Base-by-base conservation (phyloP, 257 asterid genomes). In the Anisodus tanguticus region DNA sequence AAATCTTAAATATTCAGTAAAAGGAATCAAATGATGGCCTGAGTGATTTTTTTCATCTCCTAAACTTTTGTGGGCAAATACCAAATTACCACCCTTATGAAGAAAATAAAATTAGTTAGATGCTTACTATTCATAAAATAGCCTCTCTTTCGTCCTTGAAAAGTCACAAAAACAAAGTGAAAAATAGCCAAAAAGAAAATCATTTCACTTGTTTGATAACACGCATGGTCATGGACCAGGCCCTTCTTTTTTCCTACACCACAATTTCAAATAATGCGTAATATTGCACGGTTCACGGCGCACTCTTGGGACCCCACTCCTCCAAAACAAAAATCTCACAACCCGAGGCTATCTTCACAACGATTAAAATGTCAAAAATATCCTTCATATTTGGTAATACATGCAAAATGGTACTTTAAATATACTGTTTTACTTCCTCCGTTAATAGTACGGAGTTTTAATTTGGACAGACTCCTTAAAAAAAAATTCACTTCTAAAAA, bases 151-250 rank as follows among this genome's bases (percentile, higher is more conserved):
- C 9, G 4, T 76, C 53, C 81, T 13, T 9, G 47, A 76, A 53
- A 76, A 53, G 81, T 51, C 81, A 51, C 15, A 39, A 68, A 68
- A 12, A 37, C 22, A 6, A 35, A 19, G 8, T 3, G 3, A 6
- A 37, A 35, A 67, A 49, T 49, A 7, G 55, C 11, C 54, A n/a
- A 49, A 49, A 49, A 22, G 2, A 13, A 53, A 22, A 51, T 5
- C n/a, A 13, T 76, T 76, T 76, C 57, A 76, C 81, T 51, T 76
- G 13, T 51, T 51, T 13, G 47, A 76, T 12, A 76, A 26, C 81
- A 76, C 81, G 22, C 12, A 76, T 5, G 47, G 45, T 5, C 81
- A 76, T 76, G 63, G 81, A 76, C 81, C 63, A 76, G 2, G 3
- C 81, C 15, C 19, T 72, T 10, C 19, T 47, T 22, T 72, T 31